These are phyloP conservation scores for Candida germanica DNA, from an alignment of 805 yeast species.

Conservation along the genomic window DNA sequence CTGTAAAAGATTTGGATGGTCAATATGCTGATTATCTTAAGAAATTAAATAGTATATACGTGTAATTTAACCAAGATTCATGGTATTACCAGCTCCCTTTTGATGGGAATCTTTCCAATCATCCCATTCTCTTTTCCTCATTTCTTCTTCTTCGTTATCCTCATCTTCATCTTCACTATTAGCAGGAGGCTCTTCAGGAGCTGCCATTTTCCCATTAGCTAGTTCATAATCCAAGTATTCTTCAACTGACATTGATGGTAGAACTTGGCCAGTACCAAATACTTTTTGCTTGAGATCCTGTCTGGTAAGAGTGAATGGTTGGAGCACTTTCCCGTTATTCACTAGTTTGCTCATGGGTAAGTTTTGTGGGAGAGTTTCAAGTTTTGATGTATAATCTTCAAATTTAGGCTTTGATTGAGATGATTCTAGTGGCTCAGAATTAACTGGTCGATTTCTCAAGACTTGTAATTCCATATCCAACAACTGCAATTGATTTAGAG, in stretches of 20 bases:
- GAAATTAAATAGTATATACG: constrained; percentile 6
- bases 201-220: constrained; percentile 76
- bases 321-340: constrained; percentile 70
- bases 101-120: constrained; percentile 84
- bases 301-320: constrained; percentile 78
- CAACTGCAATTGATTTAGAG: constrained; percentile 57
- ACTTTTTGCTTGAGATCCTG: constrained; percentile 63
- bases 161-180: constrained; percentile 38
- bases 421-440: constrained; percentile 7
- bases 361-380: constrained; percentile 48
- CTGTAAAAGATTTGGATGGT: constrained; percentile 24
- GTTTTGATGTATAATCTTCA: constrained; percentile 58
- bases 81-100: constrained; percentile 87
- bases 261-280: constrained; percentile 84
- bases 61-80: constrained; percentile 32
- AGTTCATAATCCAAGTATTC: constrained; percentile 85
- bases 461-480: constrained; percentile 65
- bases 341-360: constrained; percentile 41
- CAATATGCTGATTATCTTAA: constrained; percentile 22
- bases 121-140: constrained; percentile 86
- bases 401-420: constrained; percentile 2
- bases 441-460: constrained; percentile 41
- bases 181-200: constrained; percentile 38
- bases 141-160: constrained; percentile 59
- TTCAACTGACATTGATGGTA: constrained; percentile 94